These are phyloP conservation scores for Paramyrothecium sp. DNA, from an alignment of 2,329 filamentous ascomycete species.

Conservation along the genomic window DNA sequence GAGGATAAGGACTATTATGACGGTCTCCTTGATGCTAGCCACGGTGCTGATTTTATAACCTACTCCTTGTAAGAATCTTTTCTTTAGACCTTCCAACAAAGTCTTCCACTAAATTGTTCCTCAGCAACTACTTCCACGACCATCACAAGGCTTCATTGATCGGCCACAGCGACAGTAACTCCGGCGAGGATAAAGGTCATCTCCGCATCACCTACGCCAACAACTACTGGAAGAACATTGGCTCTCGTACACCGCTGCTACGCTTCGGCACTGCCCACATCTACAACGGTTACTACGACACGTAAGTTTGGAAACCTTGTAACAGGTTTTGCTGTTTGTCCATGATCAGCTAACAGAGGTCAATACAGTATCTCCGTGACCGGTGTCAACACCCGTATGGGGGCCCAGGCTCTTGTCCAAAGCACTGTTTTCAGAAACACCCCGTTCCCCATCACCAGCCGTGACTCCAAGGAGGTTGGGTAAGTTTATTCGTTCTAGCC, in stretches of 20 bases:
- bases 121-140: conserved; percentile 18
- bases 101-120: too few relatives aligned
- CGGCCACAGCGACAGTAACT: conserved; percentile 57
- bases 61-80: conserved; percentile 36
- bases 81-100: neutral
- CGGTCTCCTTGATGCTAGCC: conserved; percentile 59
- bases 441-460: conserved; percentile 25
- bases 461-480: conserved; percentile 34
- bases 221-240: conserved; percentile 61
- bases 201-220: conserved; percentile 61
- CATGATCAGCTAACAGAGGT: neutral
- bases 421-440: conserved; percentile 45
- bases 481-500: conserved; percentile 14
- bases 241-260: conserved; percentile 55
- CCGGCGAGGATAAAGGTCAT: conserved; percentile 53
- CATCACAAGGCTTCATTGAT: conserved; percentile 50
- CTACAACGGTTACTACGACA: conserved; percentile 35
- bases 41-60: conserved; percentile 58
- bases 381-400: conserved; percentile 51
- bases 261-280: conserved; percentile 62
- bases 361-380: conserved; percentile 24
- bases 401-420: conserved; percentile 52
- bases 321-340: neutral
- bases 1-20: conserved; percentile 67
- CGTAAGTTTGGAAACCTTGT: neutral